phyloP scores from a whole-genome alignment of 2,329 filamentous ascomycete species.

The Mycogone perniciosa region DNA sequence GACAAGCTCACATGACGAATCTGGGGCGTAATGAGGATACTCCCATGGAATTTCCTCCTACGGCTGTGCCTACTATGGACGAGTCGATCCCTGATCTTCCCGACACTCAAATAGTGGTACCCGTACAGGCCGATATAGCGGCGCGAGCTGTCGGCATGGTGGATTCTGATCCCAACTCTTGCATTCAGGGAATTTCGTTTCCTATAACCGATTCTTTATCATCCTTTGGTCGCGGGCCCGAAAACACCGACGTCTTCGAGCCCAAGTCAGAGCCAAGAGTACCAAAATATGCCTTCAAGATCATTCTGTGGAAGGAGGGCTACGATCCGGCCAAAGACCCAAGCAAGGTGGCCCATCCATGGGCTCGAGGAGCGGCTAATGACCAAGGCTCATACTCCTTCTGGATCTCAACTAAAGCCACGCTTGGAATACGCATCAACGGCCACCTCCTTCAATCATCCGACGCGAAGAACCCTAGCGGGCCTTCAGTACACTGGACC shows the following conservation, averaged over 20 bases:
- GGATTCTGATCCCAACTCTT: conserved; percentile 59
- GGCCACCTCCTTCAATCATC: conserved; percentile 55
- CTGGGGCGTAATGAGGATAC: conserved; percentile 19
- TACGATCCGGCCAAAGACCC: conserved; percentile 53
- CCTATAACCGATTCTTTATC: conserved; percentile 60
- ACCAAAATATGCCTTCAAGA: conserved; percentile 73
- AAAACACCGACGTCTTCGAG: conserved; percentile 63
- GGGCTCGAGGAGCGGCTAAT: conserved; percentile 26
- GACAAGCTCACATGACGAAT: conserved; percentile 2
- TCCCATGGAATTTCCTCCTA: conserved; percentile 24
- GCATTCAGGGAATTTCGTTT: conserved; percentile 55
- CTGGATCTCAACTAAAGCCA: conserved; percentile 73
- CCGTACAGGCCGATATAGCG: conserved; percentile 25
- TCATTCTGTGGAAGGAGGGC: conserved; percentile 66
- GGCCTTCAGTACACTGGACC: conserved; percentile 56
- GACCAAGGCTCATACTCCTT: conserved; percentile 57
- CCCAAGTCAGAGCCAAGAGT: conserved; percentile 61
- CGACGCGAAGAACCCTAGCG: conserved; percentile 46
- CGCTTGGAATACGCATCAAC: conserved; percentile 71
- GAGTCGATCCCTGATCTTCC: conserved; percentile 29
- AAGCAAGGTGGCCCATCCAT: conserved; percentile 48
- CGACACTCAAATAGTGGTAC: conserved; percentile 31
- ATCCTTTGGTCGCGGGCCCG: conserved; percentile 68
- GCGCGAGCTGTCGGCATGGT: conserved; percentile 56
- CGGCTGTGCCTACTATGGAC: conserved; percentile 22